Conservation (phyloP, 2,329 filamentous ascomycete species). For the Cladobotryum protrusum region DNA sequence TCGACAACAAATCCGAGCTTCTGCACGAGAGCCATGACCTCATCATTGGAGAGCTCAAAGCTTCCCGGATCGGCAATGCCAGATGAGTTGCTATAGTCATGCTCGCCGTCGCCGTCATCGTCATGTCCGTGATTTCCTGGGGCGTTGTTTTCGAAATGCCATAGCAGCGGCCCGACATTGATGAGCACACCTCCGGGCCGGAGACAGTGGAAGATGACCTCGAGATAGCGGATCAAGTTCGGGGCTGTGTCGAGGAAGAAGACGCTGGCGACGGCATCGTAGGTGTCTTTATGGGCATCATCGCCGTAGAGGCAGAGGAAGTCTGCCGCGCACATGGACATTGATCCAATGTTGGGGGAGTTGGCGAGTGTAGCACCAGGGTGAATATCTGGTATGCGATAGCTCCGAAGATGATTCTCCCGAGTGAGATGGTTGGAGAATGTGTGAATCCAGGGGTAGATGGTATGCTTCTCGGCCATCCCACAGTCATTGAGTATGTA, state of each 20-base stretch:
- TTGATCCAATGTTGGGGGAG: conserved; percentile 47
- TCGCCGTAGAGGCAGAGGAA: conserved; percentile 81
- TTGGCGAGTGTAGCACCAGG: conserved; percentile 50
- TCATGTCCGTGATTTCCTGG: conserved; percentile 51
- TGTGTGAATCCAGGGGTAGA: conserved; percentile 80
- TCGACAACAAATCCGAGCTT: conserved; percentile 72
- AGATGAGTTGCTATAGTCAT: conserved; percentile 42
- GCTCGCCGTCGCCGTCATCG: conserved; percentile 44
- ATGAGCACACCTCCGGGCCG: conserved; percentile 73
- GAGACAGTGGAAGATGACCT: conserved; percentile 74
- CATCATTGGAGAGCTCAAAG: conserved; percentile 84
- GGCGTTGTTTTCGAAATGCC: conserved; percentile 84
- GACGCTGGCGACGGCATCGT: conserved; percentile 79
- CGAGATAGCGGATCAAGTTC: conserved; percentile 83
- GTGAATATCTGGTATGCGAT: conserved; percentile 75
- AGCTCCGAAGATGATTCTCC: conserved; percentile 65
- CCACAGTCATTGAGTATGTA: conserved; percentile 66
- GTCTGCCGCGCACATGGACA: conserved; percentile 92
- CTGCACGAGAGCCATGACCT: conserved; percentile 71
- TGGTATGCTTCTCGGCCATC: conserved; percentile 55
- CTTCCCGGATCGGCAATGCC: conserved; percentile 86
- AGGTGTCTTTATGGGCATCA: conserved; percentile 52
- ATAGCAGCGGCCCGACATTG: conserved; percentile 85
- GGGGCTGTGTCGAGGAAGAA: conserved; percentile 98
- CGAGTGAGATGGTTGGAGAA: conserved; percentile 81